A percentile compares a stretch with the other conserved stretches of the same genome.
Conservation (phyloP, 192 early-diverging fungal genomes). For the Phlyctochytrium planicorne region DNA sequence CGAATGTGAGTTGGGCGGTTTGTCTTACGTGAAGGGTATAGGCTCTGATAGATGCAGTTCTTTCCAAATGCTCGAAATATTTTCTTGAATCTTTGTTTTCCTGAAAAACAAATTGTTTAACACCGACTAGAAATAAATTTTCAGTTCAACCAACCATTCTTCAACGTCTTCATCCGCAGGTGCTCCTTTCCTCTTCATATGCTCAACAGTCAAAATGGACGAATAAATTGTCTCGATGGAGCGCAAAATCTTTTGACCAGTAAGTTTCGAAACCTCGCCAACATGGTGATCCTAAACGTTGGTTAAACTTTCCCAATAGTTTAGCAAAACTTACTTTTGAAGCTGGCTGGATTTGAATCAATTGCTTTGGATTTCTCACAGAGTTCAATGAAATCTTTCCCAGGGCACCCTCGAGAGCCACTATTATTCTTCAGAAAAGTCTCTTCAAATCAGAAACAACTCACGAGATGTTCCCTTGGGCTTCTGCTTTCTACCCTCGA, state of each 20-base stretch:
- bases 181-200: conserved; percentile 71
- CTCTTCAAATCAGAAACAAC: no score
- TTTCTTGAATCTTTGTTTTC: conserved; percentile 16
- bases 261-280: conserved; percentile 19
- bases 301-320: no score
- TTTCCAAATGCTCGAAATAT: conserved; percentile 60
- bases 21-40: conserved; percentile 56
- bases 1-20: background rate
- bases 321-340: conserved; percentile 8
- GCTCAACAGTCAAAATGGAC: conserved; percentile 78
- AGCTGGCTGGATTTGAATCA: conserved; percentile 56
- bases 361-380: conserved; percentile 84
- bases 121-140: background rate
- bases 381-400: conserved; percentile 92
- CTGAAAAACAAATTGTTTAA: conserved; percentile 10
- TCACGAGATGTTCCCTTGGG: conserved; percentile 80
- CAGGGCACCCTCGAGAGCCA: conserved; percentile 89
- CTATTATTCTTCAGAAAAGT: conserved; percentile 25
- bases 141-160: conserved; percentile 34
- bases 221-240: conserved; percentile 78
- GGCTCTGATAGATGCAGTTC: conserved; percentile 59
- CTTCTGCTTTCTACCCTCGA: conserved; percentile 85
- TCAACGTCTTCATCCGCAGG: conserved; percentile 52
- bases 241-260: conserved; percentile 32
- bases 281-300: conserved; percentile 25